Evolutionary conservation across 2,329 filamentous ascomycete species (phyloP), one percentile per base, ranked within the genome.

Genomic region (Alternaria consortialis): DNA sequence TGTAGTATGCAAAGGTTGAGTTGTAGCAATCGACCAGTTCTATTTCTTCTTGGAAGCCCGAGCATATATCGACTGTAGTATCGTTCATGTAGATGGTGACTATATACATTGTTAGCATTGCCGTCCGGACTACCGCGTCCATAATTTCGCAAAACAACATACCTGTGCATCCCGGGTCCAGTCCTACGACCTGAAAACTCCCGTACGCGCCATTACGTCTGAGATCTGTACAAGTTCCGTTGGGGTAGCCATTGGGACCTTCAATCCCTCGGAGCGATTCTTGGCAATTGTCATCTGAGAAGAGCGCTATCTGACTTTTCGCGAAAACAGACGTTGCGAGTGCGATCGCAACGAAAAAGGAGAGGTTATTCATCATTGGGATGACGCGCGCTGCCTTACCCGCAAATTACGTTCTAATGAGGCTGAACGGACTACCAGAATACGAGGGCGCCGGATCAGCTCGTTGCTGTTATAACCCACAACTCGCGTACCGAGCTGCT

Each of bases 161-260:
- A 73, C 72, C 68, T 44, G 65, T 47, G 53, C 72, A 74, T n/a
- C 70, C 71, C 8, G 56, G 50, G 48, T 74, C 72, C 27, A 73
- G 46, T 3, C 66, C 70, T 2, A 70, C 66, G 5, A 74, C 54
- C 39, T 72, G 70, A 43, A 74, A 73, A 52, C 68, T 69, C 1
- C 64, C 64, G 12, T 66, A 65, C 11, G 52, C 31, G 1, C 61
- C 64, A 31, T 56, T 66, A 13, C 57, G 53, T 32, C 58, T 58
- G 27, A 72, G 25, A 36, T 61, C 63, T 11, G 64, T 68, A 52
- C 66, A 67, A 1, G 62, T 65, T 3, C 66, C 66, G 43, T 67
- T 63, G 0, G 66, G 66, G 34, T 68, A 67, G 13, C 66, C 66
- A 29, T 68, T 68, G 1, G 64, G 62, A 2, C 62, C 62, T n/a